Percentiles rank a stretch among this genome's conserved stretches.
Conservation (phyloP, 2,329 filamentous ascomycete species). For the Penicillium sclerotigenum region DNA sequence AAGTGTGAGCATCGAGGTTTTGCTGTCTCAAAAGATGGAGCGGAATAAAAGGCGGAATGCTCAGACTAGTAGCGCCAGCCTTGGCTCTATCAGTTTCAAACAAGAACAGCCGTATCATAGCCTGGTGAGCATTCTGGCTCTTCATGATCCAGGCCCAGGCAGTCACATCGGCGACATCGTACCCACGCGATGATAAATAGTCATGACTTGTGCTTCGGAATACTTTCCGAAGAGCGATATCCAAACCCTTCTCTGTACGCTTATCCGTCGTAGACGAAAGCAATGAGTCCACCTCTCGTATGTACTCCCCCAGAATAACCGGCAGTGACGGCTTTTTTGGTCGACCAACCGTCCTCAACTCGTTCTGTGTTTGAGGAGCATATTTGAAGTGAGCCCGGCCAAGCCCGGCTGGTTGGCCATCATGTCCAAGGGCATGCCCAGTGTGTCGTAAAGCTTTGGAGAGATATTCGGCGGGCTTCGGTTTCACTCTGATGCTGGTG, state of each 20-base stretch:
- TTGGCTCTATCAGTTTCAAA: slow-evolving; percentile 26
- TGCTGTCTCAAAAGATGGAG: slow-evolving; percentile 47
- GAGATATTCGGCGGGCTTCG: slow-evolving; percentile 33
- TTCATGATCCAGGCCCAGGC: slow-evolving; percentile 49
- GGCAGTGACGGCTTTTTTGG: slow-evolving; percentile 29
- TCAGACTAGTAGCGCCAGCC: slow-evolving; percentile 4
- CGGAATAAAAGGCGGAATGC: slow-evolving; percentile 48
- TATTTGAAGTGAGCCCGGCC: background rate
- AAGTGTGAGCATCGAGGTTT: slow-evolving; percentile 40
- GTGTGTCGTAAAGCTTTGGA: slow-evolving; percentile 28
- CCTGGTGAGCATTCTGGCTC: slow-evolving; percentile 33
- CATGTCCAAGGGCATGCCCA: slow-evolving; percentile 15
- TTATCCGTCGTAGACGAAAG: slow-evolving; percentile 13
- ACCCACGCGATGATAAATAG: slow-evolving; percentile 34
- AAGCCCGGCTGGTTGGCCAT: background rate
- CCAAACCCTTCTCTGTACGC: slow-evolving; percentile 13
- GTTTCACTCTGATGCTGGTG: slow-evolving; percentile 5
- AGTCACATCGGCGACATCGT: slow-evolving; percentile 41
- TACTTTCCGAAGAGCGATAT: slow-evolving; percentile 31
- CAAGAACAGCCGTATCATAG: slow-evolving; percentile 37
- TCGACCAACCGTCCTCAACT: slow-evolving; percentile 12
- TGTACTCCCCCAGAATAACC: slow-evolving; percentile 40
- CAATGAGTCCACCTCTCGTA: slow-evolving; percentile 34
- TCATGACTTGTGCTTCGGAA: slow-evolving; percentile 30
- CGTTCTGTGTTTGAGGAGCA: background rate